Conservation (phyloP, 2,329 filamentous ascomycete genomes). For the Bipolaris sorokiniana region DNA sequence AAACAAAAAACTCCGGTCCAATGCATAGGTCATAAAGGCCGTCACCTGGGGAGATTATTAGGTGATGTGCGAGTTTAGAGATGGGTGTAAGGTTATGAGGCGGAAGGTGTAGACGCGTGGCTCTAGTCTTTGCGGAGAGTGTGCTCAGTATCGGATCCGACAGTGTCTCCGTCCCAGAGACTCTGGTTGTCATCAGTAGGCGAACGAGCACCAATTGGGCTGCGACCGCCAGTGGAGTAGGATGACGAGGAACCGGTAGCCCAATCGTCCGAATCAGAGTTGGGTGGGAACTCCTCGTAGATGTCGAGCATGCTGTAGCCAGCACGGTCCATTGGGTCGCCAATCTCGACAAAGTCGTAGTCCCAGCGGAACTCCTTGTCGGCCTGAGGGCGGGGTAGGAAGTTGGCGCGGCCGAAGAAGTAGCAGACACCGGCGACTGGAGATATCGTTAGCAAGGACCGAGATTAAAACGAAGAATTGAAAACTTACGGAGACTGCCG, state of each 20-base stretch:
- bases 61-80: constrained; percentile 34
- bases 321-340: constrained; percentile 62
- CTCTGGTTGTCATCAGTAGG: constrained; percentile 64
- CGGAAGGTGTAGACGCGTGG: constrained; percentile 13
- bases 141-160: constrained; percentile 55
- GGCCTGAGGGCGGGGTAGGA: constrained; percentile 78
- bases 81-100: constrained; percentile 24
- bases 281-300: constrained; percentile 58
- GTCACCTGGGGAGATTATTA: constrained; percentile 26
- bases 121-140: constrained; percentile 31
- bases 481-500: constrained; percentile 68
- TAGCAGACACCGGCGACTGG: constrained; percentile 72
- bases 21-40: constrained; percentile 49
- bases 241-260: constrained; percentile 83
- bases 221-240: constrained; percentile 69
- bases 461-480: too few species aligned
- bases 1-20: constrained; percentile 39
- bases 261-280: constrained; percentile 84
- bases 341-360: constrained; percentile 90
- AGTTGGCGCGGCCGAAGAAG: constrained; percentile 80
- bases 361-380: constrained; percentile 93
- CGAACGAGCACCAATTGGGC: constrained; percentile 55
- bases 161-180: constrained; percentile 64
- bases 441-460: constrained; percentile 31
- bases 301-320: constrained; percentile 63